Evolutionary conservation across 345 rosid species (phyloP).

Genomic region (Corchorus capsularis): DNA sequence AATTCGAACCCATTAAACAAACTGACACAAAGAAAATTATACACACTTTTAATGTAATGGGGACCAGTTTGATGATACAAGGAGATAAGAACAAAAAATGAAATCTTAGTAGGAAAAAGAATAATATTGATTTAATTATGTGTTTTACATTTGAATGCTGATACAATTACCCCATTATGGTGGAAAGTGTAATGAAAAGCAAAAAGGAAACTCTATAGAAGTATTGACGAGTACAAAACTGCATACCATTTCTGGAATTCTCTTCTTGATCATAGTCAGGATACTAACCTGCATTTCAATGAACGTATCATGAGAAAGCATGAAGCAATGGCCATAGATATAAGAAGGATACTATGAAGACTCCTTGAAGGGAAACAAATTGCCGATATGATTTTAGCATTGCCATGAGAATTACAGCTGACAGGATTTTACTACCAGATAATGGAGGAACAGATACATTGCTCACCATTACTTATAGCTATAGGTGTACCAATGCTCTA

Average conservation of each 20-base stretch:
- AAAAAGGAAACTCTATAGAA: neutral
- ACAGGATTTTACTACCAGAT: neutral
- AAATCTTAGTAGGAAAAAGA: neutral
- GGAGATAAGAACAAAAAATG: neutral
- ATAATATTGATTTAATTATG: too few species aligned
- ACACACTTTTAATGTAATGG: neutral
- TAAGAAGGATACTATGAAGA: neutral
- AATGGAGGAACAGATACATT: neutral
- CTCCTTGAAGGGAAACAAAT: neutral
- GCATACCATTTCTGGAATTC: slow-evolving; percentile 7
- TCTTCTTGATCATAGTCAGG: slow-evolving; percentile 14
- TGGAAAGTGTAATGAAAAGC: neutral
- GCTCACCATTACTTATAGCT: neutral
- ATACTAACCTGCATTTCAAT: neutral
- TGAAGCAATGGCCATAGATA: neutral
- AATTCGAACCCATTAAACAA: neutral
- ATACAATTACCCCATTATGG: neutral
- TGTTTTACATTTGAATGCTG: neutral
- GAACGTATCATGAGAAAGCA: neutral
- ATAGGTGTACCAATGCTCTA: too few species aligned
- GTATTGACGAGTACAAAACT: neutral
- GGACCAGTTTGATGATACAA: neutral
- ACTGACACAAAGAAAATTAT: neutral
- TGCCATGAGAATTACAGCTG: neutral
- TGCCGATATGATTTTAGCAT: neutral